Percentiles rank a stretch among this genome's conserved stretches.
phyloP scores from a whole-genome alignment of 441 rosid genomes.

The Pelargonium myrrhifolium region DNA sequence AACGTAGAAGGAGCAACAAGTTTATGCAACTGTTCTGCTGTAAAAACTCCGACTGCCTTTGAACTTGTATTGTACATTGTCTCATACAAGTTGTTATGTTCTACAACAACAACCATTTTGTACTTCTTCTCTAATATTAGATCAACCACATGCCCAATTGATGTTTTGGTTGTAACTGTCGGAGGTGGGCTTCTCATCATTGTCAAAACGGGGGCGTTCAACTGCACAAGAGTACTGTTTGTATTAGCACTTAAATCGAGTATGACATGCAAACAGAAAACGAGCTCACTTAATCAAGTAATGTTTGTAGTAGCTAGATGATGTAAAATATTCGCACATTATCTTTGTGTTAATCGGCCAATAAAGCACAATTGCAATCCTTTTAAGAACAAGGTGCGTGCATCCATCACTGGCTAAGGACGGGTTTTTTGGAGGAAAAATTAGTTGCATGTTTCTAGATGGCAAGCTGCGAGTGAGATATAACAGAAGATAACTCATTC shows the following conservation, averaged over 20 bases:
- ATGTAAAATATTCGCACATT: background rate
- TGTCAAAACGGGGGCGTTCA: slow-evolving; percentile 43
- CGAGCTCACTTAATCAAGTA: too few relatives aligned
- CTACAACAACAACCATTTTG: slow-evolving; percentile 58
- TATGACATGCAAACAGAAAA: background rate
- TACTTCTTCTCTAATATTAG: slow-evolving; percentile 53
- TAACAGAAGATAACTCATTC: background rate
- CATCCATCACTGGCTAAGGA: background rate
- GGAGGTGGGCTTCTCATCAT: slow-evolving; percentile 78
- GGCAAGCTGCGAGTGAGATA: too few relatives aligned
- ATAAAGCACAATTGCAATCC: background rate
- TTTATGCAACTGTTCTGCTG: slow-evolving; percentile 40
- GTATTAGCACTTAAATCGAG: slow-evolving; percentile 7
- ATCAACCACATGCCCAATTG: slow-evolving; percentile 47
- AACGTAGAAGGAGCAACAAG: slow-evolving; percentile 26
- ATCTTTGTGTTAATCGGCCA: background rate
- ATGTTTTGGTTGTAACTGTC: slow-evolving; percentile 46
- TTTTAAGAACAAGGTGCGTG: background rate
- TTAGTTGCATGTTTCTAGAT: background rate
- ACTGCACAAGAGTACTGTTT: slow-evolving; percentile 30
- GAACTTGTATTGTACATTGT: slow-evolving; percentile 25
- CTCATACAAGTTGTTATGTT: slow-evolving; percentile 27
- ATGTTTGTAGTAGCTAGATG: too few relatives aligned
- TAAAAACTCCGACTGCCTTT: slow-evolving; percentile 58
- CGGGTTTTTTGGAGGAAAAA: background rate